Conservation (phyloP, 2,329 filamentous ascomycete genomes). For the Colletotrichum sp. region DNA sequence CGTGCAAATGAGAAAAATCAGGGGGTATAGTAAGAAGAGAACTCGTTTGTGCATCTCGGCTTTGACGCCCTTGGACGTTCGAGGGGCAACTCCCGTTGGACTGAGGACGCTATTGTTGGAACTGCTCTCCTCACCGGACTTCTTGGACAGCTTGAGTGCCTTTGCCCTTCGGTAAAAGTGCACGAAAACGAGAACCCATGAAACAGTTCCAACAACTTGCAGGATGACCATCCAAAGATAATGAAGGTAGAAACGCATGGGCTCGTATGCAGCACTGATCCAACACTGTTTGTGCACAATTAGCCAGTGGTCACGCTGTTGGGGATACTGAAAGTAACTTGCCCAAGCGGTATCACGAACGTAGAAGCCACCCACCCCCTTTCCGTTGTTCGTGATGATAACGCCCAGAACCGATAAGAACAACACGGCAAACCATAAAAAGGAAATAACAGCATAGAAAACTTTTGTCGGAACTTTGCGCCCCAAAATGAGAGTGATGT, state of each 20-base stretch:
- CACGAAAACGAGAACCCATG: conserved; percentile 42
- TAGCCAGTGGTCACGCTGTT: not conserved
- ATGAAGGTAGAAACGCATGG: conserved; percentile 62
- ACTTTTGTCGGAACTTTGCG: conserved; percentile 47
- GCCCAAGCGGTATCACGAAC: conserved; percentile 61
- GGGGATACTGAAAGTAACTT: conserved; percentile 31
- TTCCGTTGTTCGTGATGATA: conserved; percentile 5
- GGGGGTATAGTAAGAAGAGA: conserved; percentile 62
- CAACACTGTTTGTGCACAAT: conserved; percentile 54
- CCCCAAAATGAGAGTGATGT: conserved; percentile 55
- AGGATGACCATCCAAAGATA: conserved; percentile 66
- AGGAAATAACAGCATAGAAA: conserved; percentile 47
- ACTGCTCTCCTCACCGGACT: not conserved
- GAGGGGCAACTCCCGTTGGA: not conserved
- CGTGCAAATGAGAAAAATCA: conserved; percentile 67
- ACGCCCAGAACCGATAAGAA: conserved; percentile 2
- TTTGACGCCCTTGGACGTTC: not conserved
- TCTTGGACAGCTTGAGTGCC: not conserved
- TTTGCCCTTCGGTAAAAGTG: conserved; percentile 27
- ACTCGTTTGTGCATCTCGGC: not conserved
- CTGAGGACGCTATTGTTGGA: not conserved
- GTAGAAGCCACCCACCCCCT: conserved; percentile 37
- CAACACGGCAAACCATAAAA: conserved; percentile 51
- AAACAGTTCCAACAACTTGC: conserved; percentile 34
- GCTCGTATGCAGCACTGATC: conserved; percentile 56